Conservation (phyloP, 23 red algal genomes). For the Gracilaria caudata region DNA sequence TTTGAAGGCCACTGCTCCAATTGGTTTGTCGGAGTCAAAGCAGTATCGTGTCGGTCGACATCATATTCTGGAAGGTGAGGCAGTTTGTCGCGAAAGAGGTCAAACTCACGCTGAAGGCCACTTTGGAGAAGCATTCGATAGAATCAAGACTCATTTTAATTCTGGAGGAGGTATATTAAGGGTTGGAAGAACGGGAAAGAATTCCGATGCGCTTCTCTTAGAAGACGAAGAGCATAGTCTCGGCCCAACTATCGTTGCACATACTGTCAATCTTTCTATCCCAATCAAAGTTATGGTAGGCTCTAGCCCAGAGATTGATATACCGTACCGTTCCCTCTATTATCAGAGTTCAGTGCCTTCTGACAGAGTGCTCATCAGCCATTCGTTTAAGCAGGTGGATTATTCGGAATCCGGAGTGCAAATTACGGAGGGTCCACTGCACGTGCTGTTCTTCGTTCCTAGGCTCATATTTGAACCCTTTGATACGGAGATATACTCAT, state of each 20-base stretch:
- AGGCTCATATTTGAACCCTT: too few relatives aligned
- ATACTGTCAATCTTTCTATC: neutral
- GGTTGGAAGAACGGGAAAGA: neutral
- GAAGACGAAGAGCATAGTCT: neutral
- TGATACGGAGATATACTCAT: neutral
- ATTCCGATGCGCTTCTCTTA: neutral
- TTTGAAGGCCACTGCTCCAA: neutral
- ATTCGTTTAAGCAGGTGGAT: too few relatives aligned
- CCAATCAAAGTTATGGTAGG: too few relatives aligned
- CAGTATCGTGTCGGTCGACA: neutral
- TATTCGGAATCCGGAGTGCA: too few relatives aligned
- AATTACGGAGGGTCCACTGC: too few relatives aligned
- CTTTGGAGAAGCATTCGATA: neutral
- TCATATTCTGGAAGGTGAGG: neutral
- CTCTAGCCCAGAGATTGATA: too few relatives aligned
- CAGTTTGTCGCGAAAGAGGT: neutral
- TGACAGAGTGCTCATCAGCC: too few relatives aligned
- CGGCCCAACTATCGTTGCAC: neutral
- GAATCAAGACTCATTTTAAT: neutral
- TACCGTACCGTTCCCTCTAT: too few relatives aligned
- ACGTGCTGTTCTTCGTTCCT: too few relatives aligned
- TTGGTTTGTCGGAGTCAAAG: neutral
- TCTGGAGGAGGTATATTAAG: neutral
- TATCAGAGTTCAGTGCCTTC: too few relatives aligned
- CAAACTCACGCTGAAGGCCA: neutral